Base-by-base conservation (phyloP, 2,329 filamentous ascomycete species). In the Kalmusia sp. region DNA sequence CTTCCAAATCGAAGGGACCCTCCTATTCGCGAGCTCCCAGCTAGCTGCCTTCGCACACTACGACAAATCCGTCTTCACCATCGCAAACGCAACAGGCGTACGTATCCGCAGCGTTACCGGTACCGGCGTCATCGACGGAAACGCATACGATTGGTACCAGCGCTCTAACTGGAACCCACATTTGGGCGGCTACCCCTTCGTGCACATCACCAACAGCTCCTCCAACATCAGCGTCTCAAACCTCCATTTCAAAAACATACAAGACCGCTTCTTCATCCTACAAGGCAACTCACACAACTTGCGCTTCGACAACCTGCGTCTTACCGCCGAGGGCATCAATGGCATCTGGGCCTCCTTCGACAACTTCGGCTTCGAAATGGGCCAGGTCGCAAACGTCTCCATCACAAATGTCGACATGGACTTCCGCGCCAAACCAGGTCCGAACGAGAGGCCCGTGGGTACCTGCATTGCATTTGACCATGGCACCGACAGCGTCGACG, bases 341-440 rank as follows among this genome's bases (percentile, higher is more conserved):
- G 30, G 22, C n/a, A 49, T 37, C 25, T 55, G 54, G 1, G 62
- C 76, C 7, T 34, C 49, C 14, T 27, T 33, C 19, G 54, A 57
- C 25, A 80, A 72, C 1, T 76, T 79, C 51, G 77, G 76, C 4
- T 79, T 79, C 53, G 77, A 78, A 39, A 71, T 79, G 43, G 74
- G 75, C n/a, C 63, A 72, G 30, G 75, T 77, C 2, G 59, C 57
- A 17, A 61, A 74, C 44, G 65, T 76, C 37, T 61, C 61, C 1
- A 71, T 80, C 12, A 64, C 63, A 31, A 79, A 80, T 55, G 70
- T 77, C 48, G 76, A 79, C 47, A 78, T 80, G 62, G 50, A 45
- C 22, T 57, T 57, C 34, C 35, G 37, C 47, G 31, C 31, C 4
- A 2, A 25, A 47, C 12, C 30, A 38, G 6, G 11, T 27, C 24